Evolutionary conservation across 1,139 yeast species (phyloP).

Genomic region (Wickerhamomyces sp.): DNA sequence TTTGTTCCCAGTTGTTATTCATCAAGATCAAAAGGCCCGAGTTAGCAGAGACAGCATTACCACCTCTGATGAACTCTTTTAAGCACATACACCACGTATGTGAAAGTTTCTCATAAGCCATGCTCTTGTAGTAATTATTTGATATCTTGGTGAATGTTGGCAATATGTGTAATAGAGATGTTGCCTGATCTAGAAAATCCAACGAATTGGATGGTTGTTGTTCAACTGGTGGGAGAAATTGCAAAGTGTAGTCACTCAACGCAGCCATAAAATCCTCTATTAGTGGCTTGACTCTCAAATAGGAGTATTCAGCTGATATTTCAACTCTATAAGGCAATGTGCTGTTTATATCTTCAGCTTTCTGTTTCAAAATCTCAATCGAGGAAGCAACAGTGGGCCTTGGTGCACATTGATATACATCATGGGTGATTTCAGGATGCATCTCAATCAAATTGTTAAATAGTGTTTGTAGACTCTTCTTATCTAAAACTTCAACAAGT

Average conservation of each 20-base stretch:
- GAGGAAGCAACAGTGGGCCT: slow-evolving; percentile 51
- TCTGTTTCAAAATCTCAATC: slow-evolving; percentile 42
- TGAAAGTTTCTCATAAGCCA: slow-evolving; percentile 78
- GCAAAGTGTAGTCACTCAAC: slow-evolving; percentile 72
- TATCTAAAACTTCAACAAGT: slow-evolving; percentile 63
- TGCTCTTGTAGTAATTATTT: slow-evolving; percentile 64
- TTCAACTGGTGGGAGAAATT: slow-evolving; percentile 77
- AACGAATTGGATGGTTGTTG: slow-evolving; percentile 50
- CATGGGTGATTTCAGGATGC: slow-evolving; percentile 59
- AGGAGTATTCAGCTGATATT: slow-evolving; percentile 77
- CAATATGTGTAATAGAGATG: slow-evolving; percentile 56
- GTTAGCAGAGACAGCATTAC: slow-evolving; percentile 21
- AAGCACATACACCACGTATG: slow-evolving; percentile 70
- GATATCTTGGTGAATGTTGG: slow-evolving; percentile 71
- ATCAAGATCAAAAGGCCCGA: slow-evolving; percentile 36
- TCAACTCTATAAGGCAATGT: slow-evolving; percentile 76
- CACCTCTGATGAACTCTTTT: slow-evolving; percentile 37
- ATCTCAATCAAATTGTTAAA: slow-evolving; percentile 46
- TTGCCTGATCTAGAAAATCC: slow-evolving; percentile 62
- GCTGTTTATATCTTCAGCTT: slow-evolving; percentile 40
- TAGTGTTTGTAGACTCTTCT: slow-evolving; percentile 46
- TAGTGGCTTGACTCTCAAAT: slow-evolving; percentile 68
- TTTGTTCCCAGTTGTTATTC: slow-evolving; percentile 48
- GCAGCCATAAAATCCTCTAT: slow-evolving; percentile 74
- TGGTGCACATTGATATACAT: slow-evolving; percentile 53